A percentile compares a stretch with the other conserved stretches of the same genome.
Evolutionary conservation across 345 rosid species (phyloP).

Genomic region (Raphanus sativus): DNA sequence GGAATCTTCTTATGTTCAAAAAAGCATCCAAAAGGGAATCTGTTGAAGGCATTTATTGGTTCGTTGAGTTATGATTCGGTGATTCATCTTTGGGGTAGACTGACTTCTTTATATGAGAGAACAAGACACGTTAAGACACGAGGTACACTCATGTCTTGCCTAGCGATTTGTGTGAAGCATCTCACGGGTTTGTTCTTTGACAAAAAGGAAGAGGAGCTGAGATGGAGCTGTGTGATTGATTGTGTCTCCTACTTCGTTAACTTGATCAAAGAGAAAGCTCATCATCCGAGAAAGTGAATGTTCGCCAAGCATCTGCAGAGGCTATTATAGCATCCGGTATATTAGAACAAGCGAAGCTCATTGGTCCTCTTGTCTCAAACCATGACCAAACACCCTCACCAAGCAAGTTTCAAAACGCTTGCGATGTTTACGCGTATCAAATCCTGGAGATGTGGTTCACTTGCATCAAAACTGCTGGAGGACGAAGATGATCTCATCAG

Average conservation of each 20-base stretch:
- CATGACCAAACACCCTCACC: conserved; percentile 25
- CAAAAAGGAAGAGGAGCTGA: conserved; percentile 34
- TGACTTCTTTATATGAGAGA: conserved; percentile 53
- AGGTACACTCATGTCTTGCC: conserved; percentile 74
- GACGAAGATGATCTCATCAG: conserved; percentile 92
- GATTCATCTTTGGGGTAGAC: conserved; percentile 62
- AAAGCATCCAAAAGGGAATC: conserved; percentile 32
- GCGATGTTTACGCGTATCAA: conserved; percentile 51
- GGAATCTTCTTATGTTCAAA: conserved; percentile 73
- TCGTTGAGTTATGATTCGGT: conserved; percentile 55
- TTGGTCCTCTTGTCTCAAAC: conserved; percentile 53
- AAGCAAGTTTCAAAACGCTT: conserved; percentile 40
- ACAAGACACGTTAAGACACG: conserved; percentile 62
- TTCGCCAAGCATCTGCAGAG: conserved; percentile 82
- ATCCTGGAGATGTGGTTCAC: conserved; percentile 71
- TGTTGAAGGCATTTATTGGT: conserved; percentile 51
- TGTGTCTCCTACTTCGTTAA: conserved; percentile 53
- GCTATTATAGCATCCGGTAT: conserved; percentile 82
- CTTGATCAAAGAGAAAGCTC: conserved; percentile 67
- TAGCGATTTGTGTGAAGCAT: conserved; percentile 73
- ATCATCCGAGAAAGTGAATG: conserved; percentile 75
- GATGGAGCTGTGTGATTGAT: conserved; percentile 43
- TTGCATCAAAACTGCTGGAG: conserved; percentile 78
- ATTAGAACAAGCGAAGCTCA: conserved; percentile 71
- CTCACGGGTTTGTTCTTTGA: conserved; percentile 47